Conservation (phyloP, 163 green algal species). For the Picocystis sp. region DNA sequence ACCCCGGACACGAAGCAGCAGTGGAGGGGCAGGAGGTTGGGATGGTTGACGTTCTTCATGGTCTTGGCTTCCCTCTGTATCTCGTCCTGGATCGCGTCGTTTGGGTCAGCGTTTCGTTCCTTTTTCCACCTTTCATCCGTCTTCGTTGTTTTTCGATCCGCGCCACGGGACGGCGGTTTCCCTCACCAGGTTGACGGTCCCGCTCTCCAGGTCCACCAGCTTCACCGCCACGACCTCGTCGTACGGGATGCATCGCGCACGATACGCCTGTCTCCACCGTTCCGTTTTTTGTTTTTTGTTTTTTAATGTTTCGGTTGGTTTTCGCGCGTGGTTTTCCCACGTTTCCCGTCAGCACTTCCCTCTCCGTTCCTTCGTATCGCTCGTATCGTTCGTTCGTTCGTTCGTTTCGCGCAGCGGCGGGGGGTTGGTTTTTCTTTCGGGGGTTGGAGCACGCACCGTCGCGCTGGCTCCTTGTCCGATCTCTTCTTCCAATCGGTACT, state of each 20-base stretch:
- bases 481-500: conserved; percentile 83
- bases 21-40: conserved; percentile 81
- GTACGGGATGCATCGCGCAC: conserved; percentile 44
- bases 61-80: conserved; percentile 86
- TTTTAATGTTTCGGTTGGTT: no score
- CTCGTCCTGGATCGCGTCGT: conserved; percentile 40
- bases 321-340: no score
- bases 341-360: no score
- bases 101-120: no score
- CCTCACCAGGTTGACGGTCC: conserved; percentile 66
- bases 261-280: conserved; percentile 73
- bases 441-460: conserved; percentile 37
- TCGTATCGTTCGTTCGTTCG: no score
- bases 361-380: no score
- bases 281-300: no score
- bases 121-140: no score
- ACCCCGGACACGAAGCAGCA: conserved; percentile 75
- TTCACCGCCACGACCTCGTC: conserved; percentile 83
- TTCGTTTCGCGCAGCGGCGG: no score
- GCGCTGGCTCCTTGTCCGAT: conserved; percentile 76
- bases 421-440: no score
- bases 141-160: no score
- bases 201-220: conserved; percentile 85
- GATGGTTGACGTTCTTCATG: conserved; percentile 68
- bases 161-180: no score